phyloP scores from a whole-genome alignment of 2,329 filamentous ascomycete genomes.

The Salinomyces thailandicus region DNA sequence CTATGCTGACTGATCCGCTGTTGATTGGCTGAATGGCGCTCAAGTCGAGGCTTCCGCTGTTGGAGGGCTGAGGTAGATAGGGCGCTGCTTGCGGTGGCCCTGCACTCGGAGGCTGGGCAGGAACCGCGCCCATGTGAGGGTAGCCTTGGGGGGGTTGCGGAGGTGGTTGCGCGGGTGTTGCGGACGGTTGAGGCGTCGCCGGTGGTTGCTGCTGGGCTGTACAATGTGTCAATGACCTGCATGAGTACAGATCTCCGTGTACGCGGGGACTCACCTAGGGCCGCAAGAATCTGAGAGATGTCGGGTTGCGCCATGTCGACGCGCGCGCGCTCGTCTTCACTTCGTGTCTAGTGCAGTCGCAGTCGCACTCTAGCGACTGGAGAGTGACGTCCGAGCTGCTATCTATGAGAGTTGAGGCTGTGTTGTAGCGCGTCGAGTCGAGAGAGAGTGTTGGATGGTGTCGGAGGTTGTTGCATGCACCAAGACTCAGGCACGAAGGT shows the following conservation, averaged over 20 bases:
- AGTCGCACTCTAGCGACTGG: too few relatives aligned
- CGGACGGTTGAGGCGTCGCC: slow-evolving; percentile 27
- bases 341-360: too few relatives aligned
- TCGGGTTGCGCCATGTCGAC: slow-evolving; percentile 37
- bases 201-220: slow-evolving; percentile 37
- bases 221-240: slow-evolving; percentile 5
- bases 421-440: too few relatives aligned
- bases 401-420: too few relatives aligned
- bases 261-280: slow-evolving; percentile 32
- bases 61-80: slow-evolving; percentile 55
- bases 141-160: slow-evolving; percentile 34
- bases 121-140: slow-evolving; percentile 27
- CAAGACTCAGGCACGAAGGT: too few relatives aligned
- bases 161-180: slow-evolving; percentile 37
- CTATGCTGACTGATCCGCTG: slow-evolving; percentile 71
- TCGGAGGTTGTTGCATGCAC: too few relatives aligned
- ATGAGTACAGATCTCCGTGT: slow-evolving; percentile 1
- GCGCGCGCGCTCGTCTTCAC: too few relatives aligned
- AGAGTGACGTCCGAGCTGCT: too few relatives aligned
- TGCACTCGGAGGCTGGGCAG: slow-evolving; percentile 27
- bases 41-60: slow-evolving; percentile 67
- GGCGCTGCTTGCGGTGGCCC: slow-evolving; percentile 14
- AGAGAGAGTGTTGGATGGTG: too few relatives aligned
- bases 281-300: slow-evolving; percentile 43
- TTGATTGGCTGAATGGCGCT: slow-evolving; percentile 69